Evolutionary conservation across 1,139 yeast genomes (phyloP), one percentile per base, ranked within the genome.

Genomic region (Candida buenavistaensis): DNA sequence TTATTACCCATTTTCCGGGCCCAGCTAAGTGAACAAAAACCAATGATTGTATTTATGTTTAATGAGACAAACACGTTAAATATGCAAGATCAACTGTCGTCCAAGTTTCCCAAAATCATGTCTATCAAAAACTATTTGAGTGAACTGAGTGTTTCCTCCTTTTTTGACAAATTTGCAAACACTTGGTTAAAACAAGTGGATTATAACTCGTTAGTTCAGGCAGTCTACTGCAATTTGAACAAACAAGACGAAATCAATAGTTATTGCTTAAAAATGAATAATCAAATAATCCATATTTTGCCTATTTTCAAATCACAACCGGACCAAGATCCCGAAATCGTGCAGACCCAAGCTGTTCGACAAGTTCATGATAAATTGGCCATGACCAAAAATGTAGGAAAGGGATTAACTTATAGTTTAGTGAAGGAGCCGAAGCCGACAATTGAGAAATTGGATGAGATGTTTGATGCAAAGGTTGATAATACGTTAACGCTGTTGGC

Each of bases 131-230:
- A 55, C 25, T 60, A 57, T 40, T 37, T 61, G n/a, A 37, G 41
- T 23, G 39, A 37, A n/a, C 23, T 33, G 6, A 36, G 32, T 7
- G 52, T 68, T 29, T 65, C 57, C 4, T 47, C 42, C 10, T 66
- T 71, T 39, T 69, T 72, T 45, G 76, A 72, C 41, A 41, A 44
- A 1, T 59, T 72, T 47, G 75, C 77, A 0, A 43, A 49, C 20
- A 51, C 51, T 9, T 72, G 77, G 78, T 50, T 63, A 7, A 48
- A 54, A 22, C 54, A 52, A 7, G 45, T 59, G 9, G 53, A 55
- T 12, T 57, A 64, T 33, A 54, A 54, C 8, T 59, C 60, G 23
- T 54, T 73, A 26, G 38, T 71, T 1, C 60, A 61, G 29, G 68
- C 76, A 0, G 53, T 57, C 1, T 71, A 69, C 45, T 74, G 79